Conservation (phyloP, 345 rosid species). For the Corymbia maculata region DNA sequence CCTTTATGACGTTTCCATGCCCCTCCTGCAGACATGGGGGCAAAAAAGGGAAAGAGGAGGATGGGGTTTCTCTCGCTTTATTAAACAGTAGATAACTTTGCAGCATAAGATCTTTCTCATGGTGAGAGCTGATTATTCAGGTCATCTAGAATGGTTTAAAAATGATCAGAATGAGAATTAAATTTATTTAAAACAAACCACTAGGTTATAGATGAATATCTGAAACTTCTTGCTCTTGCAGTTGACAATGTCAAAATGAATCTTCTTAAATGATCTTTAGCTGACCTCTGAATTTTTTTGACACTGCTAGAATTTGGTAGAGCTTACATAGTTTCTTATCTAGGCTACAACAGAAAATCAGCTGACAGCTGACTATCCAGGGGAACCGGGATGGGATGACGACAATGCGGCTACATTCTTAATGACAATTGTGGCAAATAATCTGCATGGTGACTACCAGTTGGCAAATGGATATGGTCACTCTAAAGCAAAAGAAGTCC, state of each 20-base stretch:
- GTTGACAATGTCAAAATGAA: neutral
- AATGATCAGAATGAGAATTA: neutral
- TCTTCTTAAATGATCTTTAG: neutral
- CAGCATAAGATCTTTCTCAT: neutral
- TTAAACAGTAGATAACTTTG: neutral
- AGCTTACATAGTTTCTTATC: slow-evolving; percentile 9
- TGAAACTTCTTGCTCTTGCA: neutral
- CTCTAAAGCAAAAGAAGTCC: slow-evolving; percentile 48
- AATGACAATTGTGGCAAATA: slow-evolving; percentile 43
- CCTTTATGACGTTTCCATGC: too few relatives aligned
- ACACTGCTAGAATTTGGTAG: neutral
- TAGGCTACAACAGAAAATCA: slow-evolving; percentile 44
- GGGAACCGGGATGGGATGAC: slow-evolving; percentile 60
- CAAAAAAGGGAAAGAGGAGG: too few relatives aligned
- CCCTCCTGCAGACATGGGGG: too few relatives aligned
- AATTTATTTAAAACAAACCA: neutral
- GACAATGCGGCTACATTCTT: slow-evolving; percentile 62
- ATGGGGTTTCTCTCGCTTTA: neutral
- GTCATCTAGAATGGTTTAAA: neutral
- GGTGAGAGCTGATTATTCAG: neutral
- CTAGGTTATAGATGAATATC: neutral
- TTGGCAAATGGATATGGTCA: slow-evolving; percentile 60
- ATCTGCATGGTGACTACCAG: slow-evolving; percentile 74
- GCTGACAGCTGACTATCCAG: slow-evolving; percentile 57
- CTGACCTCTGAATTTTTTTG: neutral